Percentiles rank a stretch among this genome's conserved stretches.
These are phyloP conservation scores for Papiliotrema flavescens DNA, from an alignment of 1,284 basidiomycete species.

Conservation along the genomic window DNA sequence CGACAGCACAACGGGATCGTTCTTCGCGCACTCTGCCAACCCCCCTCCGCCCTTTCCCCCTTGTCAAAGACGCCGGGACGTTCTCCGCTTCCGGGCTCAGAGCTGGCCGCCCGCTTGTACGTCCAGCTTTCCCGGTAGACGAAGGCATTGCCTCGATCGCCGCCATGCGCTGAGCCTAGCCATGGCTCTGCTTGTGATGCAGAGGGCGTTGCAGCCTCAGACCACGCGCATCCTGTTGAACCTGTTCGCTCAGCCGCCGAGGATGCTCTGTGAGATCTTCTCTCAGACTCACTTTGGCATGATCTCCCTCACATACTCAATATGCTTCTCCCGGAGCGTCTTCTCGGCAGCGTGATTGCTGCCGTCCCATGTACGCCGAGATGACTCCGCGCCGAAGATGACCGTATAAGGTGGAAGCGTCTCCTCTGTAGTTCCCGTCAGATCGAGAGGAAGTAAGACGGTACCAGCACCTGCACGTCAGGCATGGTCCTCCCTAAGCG, in stretches of 20 bases:
- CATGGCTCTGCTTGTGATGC: too few species aligned
- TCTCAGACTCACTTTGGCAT: conserved; percentile 64
- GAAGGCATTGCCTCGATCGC: too few species aligned
- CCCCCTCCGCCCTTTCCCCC: too few species aligned
- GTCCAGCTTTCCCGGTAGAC: too few species aligned
- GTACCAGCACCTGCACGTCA: conserved; percentile 13
- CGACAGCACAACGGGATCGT: too few species aligned
- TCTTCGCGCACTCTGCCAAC: too few species aligned
- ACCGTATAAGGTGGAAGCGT: conserved; percentile 78
- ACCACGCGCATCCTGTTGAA: conserved; percentile 20
- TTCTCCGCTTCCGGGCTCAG: too few species aligned
- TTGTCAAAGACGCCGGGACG: too few species aligned
- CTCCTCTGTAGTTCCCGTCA: conserved; percentile 53
- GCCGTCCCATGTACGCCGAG: conserved; percentile 77
- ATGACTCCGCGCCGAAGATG: conserved; percentile 70
- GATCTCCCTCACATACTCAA: conserved; percentile 85
- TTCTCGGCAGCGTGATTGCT: conserved; percentile 76
- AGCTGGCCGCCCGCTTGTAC: too few species aligned
- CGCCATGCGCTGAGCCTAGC: too few species aligned
- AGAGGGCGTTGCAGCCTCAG: not conserved
- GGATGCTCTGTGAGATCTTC: not conserved
- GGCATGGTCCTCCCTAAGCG: not conserved
- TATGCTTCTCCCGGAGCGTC: conserved; percentile 78
- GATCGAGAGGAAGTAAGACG: conserved; percentile 6
- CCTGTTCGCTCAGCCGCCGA: not conserved